Conservation (phyloP, 805 yeast genomes). For the Clavispora asparagi region DNA sequence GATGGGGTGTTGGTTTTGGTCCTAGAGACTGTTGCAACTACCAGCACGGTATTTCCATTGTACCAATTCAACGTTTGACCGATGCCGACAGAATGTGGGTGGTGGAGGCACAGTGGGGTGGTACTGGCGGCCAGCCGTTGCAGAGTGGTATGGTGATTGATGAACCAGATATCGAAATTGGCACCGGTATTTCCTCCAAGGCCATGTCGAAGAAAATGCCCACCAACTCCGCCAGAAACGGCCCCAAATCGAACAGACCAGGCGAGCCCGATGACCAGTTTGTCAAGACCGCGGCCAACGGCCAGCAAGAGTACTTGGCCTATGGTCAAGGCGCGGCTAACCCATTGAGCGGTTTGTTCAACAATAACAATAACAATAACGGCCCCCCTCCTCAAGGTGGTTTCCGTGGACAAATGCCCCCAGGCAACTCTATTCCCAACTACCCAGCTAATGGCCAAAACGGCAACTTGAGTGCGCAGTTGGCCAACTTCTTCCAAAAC, state of each 20-base stretch:
- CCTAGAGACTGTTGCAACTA: slow-evolving; percentile 98
- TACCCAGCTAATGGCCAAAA: slow-evolving; percentile 8
- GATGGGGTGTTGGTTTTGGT: slow-evolving; percentile 99
- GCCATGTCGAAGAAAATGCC: slow-evolving; percentile 92
- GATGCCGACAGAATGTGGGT: slow-evolving; percentile 94
- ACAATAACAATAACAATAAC: slow-evolving; percentile 13
- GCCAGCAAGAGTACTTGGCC: slow-evolving; percentile 32
- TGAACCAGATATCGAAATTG: slow-evolving; percentile 97
- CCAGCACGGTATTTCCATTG: slow-evolving; percentile 81
- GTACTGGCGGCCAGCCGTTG: slow-evolving; percentile 84
- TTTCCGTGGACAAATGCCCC: slow-evolving; percentile 8
- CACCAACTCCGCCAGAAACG: slow-evolving; percentile 78
- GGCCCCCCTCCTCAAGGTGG: slow-evolving; percentile 12
- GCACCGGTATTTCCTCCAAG: slow-evolving; percentile 88
- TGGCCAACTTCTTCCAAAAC: slow-evolving; percentile 34
- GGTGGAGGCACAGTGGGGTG: slow-evolving; percentile 91
- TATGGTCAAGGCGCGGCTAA: slow-evolving; percentile 32
- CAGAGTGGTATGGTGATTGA: slow-evolving; percentile 79
- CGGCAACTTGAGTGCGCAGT: slow-evolving; percentile 34
- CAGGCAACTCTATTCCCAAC: slow-evolving; percentile 6
- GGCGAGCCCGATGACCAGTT: slow-evolving; percentile 47
- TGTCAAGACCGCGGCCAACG: slow-evolving; percentile 33
- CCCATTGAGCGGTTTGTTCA: slow-evolving; percentile 47
- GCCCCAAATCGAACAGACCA: slow-evolving; percentile 73
- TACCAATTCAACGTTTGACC: slow-evolving; percentile 82